Base-by-base conservation (phyloP, 2,329 filamentous ascomycete genomes). In the Gnomoniopsis sp. region DNA sequence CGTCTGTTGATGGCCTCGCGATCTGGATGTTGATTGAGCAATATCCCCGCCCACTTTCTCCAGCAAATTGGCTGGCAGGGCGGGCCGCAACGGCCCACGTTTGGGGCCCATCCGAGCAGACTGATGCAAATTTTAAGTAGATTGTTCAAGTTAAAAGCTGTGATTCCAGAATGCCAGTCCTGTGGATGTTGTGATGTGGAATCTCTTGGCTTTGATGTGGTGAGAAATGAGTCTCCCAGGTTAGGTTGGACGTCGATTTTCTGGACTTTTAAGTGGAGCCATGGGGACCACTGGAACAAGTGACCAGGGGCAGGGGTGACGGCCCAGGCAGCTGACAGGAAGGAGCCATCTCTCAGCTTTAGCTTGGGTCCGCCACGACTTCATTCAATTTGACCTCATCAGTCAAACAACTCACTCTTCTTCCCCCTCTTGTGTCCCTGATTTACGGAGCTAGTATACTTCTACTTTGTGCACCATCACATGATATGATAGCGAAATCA, bases 21-120 rank as follows among this genome's bases (percentile, higher is more conserved):
- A 49, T 49, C 33, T 58, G n/a, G 59, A 61, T 63, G 34, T 47
- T 10, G 49, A 15, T 52, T 62, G 46, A 33, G 52, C 21, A n/a
- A 53, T 30, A 12, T 59, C 53, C 41, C 48, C 59, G 38, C 71
- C 77, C 19, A 82, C 66, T 65, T 81, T 72, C 54, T 75, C 74
- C 38, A 81, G 69, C 7, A 82, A 66, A 36, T 71, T 67, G 26
- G 70, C 70, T 2, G 79, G 79, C 6, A 82, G 68, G 47, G 74
- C 71, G 19, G 79, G 70, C 54, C 59, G 53, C 10, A 57, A 47
- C 33, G 23, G 43, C 26, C 52, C 38, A n/a, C 51, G 44, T 50
- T 26, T 62, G n/a, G 53, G 47, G 14, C 46, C 53, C 53, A 56
- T 56, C 6, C 10, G 14, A 14, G n/a, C 3, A 22, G 19, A 14